A percentile compares a stretch with the other conserved stretches of the same genome.
These are phyloP conservation scores for Sporothrix variecibatus DNA, from an alignment of 2,329 filamentous ascomycete species.

Conservation along the genomic window DNA sequence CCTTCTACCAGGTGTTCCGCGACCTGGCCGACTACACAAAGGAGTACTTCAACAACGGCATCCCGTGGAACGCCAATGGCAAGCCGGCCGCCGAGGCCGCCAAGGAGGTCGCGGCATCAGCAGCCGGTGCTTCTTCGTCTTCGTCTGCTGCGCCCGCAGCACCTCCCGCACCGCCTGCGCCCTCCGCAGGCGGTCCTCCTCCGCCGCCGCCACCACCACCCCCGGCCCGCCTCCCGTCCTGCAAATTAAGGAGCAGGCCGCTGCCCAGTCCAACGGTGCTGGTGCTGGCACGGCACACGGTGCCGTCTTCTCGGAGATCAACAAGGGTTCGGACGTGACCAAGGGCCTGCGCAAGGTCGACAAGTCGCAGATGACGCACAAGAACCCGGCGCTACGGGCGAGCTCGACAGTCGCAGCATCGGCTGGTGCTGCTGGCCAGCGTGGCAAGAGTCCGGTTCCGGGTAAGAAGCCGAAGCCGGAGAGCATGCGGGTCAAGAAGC, in stretches of 20 bases:
- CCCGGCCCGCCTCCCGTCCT: slow-evolving; percentile 69
- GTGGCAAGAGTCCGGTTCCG: slow-evolving; percentile 83
- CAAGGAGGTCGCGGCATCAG: slow-evolving; percentile 56
- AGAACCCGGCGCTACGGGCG: slow-evolving; percentile 85
- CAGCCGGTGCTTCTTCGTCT: slow-evolving; percentile 40
- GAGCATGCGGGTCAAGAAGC: slow-evolving; percentile 81
- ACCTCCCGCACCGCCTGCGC: slow-evolving; percentile 54
- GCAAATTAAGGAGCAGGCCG: slow-evolving; percentile 55
- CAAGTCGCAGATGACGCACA: slow-evolving; percentile 95
- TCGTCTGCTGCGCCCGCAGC: slow-evolving; percentile 55
- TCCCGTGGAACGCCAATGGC: slow-evolving; percentile 83
- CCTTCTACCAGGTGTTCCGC: slow-evolving; percentile 90
- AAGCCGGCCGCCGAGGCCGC: slow-evolving; percentile 68
- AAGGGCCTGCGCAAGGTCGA: slow-evolving; percentile 90
- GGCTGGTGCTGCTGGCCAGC: slow-evolving; percentile 43
- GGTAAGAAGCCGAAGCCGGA: slow-evolving; percentile 85
- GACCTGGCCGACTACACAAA: slow-evolving; percentile 82
- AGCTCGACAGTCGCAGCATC: slow-evolving; percentile 63
- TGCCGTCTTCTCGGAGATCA: slow-evolving; percentile 89
- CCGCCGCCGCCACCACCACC: slow-evolving; percentile 71
- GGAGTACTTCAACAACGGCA: slow-evolving; percentile 74
- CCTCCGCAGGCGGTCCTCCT: slow-evolving; percentile 54
- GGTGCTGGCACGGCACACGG: slow-evolving; percentile 64
- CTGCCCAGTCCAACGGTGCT: slow-evolving; percentile 47
- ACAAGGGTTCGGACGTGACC: slow-evolving; percentile 86